These are phyloP conservation scores for Xylaria sp. DNA, from an alignment of 2,329 filamentous ascomycete species.

Conservation along the genomic window DNA sequence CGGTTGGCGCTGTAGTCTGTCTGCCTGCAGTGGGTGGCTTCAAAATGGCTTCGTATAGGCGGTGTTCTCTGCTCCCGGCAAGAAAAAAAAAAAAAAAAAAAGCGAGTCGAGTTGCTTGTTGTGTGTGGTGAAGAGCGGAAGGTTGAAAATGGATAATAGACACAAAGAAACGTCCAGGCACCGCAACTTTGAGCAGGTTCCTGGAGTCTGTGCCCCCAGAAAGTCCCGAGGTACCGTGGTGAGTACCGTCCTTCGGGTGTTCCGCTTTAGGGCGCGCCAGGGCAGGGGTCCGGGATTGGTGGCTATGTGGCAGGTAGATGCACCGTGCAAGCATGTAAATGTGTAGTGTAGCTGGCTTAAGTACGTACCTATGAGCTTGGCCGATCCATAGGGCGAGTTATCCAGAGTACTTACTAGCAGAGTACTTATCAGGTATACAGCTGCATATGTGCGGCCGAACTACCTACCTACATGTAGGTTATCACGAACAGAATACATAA, in stretches of 20 bases:
- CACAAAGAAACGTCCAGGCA: conserved; percentile 10
- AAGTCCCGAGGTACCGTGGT: conserved; percentile 30
- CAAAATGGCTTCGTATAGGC: conserved; percentile 5
- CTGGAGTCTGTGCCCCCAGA: conserved; percentile 33
- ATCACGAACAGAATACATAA: not conserved
- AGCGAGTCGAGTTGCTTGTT: conserved; percentile 14
- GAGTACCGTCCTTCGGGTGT: conserved; percentile 35
- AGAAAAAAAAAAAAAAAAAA: no score
- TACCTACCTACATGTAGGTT: not conserved
- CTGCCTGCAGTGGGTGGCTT: conserved; percentile 1
- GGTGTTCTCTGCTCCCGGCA: conserved; percentile 18
- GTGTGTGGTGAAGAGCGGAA: conserved; percentile 17
- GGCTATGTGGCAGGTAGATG: conserved; percentile 32
- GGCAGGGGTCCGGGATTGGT: conserved; percentile 23
- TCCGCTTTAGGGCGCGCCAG: conserved; percentile 32
- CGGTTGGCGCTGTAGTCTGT: conserved; percentile 4
- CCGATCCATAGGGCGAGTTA: conserved; percentile 2
- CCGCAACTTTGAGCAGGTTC: conserved; percentile 26
- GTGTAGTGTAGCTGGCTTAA: not conserved
- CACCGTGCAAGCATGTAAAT: conserved; percentile 13
- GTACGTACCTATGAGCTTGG: not conserved
- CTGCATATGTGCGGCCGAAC: not conserved
- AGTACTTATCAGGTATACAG: not conserved
- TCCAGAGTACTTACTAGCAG: not conserved
- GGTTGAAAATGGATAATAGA: conserved; percentile 22